phyloP scores from a whole-genome alignment of 2,329 filamentous ascomycete species.

The Xylariomycetidae sp. region DNA sequence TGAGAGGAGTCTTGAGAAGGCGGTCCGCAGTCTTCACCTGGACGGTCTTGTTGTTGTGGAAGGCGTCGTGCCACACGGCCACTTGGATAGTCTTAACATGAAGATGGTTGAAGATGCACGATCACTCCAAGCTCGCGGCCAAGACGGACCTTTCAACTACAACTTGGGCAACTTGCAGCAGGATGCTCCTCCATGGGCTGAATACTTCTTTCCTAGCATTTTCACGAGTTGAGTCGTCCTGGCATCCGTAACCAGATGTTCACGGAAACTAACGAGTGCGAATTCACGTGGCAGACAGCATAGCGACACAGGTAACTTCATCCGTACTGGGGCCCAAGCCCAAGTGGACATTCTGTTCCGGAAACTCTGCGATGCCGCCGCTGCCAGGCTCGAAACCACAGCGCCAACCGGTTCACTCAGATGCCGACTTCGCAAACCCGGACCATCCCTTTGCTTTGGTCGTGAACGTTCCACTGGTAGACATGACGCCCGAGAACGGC shows the following conservation, averaged over 20 bases:
- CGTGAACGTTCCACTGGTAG: conserved; percentile 46
- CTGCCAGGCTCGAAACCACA: conserved; percentile 32
- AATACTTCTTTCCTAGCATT: conserved; percentile 43
- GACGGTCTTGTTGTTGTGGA: conserved; percentile 54
- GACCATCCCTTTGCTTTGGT: conserved; percentile 48
- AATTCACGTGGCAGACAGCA: conserved; percentile 38
- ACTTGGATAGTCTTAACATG: conserved; percentile 49
- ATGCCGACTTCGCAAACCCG: conserved; percentile 53
- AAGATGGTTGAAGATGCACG: conserved; percentile 56
- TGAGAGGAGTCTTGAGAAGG: conserved; percentile 48
- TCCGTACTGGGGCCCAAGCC: conserved; percentile 48
- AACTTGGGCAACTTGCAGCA: conserved; percentile 58
- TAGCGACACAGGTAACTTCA: conserved; percentile 50
- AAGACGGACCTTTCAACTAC: conserved; percentile 55
- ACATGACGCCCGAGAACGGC: conserved; percentile 45
- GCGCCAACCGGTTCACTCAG: conserved; percentile 52
- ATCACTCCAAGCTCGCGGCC: conserved; percentile 41
- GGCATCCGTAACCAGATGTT: conserved; percentile 9
- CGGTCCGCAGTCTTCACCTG: conserved; percentile 42
- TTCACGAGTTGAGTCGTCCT: conserved; percentile 41
- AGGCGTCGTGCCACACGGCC: conserved; percentile 41
- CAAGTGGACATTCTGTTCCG: conserved; percentile 52
- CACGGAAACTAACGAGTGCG: neutral
- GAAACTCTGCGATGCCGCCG: conserved; percentile 50
- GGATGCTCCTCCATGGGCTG: conserved; percentile 45